Conservation (phyloP, 768 basidiomycete species). For the Pulveroboletus sp. region DNA sequence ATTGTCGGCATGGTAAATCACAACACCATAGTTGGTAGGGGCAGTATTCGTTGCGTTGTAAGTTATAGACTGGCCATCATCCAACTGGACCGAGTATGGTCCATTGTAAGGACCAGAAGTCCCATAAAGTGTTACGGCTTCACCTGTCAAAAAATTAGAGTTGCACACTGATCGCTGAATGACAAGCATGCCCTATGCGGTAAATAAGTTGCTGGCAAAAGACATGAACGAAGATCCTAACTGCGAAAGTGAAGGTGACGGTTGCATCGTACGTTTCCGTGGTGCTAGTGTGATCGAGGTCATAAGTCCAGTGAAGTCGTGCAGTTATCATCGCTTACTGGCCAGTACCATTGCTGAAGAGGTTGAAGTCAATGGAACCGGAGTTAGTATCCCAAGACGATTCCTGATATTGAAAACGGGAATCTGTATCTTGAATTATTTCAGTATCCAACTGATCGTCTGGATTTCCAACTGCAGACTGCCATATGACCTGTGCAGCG, state of each 20-base stretch:
- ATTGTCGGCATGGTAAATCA: constrained; percentile 34
- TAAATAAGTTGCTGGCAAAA: constrained; percentile 3
- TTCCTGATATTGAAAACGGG: constrained; percentile 38
- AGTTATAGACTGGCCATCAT: constrained; percentile 21
- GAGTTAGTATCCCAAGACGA: constrained; percentile 34
- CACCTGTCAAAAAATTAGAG: constrained; percentile 28
- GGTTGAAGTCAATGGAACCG: constrained; percentile 30
- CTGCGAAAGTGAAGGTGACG: constrained; percentile 39
- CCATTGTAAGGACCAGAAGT: constrained; percentile 37
- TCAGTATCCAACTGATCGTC: constrained; percentile 14
- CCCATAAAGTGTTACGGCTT: constrained; percentile 43
- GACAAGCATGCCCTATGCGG: constrained; percentile 19
- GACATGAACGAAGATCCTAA: constrained; percentile 16
- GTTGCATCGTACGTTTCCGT: constrained; percentile 34
- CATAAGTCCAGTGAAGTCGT: background rate
- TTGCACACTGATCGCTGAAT: background rate
- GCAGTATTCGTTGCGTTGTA: constrained; percentile 21
- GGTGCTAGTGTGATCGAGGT: constrained; percentile 22
- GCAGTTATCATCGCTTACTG: constrained; percentile 29
- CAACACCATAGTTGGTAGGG: constrained; percentile 26
- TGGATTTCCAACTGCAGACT: constrained; percentile 23
- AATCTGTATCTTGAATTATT: constrained; percentile 35
- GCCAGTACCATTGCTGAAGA: constrained; percentile 41
- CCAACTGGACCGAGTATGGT: constrained; percentile 36
- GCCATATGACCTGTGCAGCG: constrained; percentile 25